phyloP scores from a whole-genome alignment of 164 flowering plant species.

The Magnolia kwangsiensis region DNA sequence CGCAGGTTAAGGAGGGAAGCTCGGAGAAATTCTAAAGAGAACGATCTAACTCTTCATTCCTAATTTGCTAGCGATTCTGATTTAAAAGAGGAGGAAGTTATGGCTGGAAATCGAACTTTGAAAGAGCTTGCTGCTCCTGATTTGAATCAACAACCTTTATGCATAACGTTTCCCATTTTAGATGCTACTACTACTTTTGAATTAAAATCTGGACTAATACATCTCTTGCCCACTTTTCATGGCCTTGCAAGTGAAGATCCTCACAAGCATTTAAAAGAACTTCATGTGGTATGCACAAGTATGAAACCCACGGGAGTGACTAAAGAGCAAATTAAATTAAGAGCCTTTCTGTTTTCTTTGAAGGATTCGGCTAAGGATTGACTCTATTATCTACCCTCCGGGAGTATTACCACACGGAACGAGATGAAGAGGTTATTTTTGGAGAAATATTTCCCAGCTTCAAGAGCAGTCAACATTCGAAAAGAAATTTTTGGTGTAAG shows the following conservation, averaged over 20 bases:
- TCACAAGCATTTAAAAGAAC: not conserved
- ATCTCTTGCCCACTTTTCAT: not conserved
- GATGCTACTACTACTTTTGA: not conserved
- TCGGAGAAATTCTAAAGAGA: not conserved
- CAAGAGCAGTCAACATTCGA: too few species aligned
- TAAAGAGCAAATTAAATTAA: not conserved
- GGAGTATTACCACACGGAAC: too few species aligned
- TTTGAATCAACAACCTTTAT: too few species aligned
- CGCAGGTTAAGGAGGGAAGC: not conserved
- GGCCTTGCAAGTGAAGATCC: conserved; percentile 1
- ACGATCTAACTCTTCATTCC: too few species aligned
- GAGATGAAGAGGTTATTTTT: not conserved
- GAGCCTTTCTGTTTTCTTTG: not conserved
- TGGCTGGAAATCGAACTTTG: not conserved
- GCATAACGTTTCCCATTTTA: too few species aligned
- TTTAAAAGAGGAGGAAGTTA: not conserved
- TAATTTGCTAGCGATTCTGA: too few species aligned
- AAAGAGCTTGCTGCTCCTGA: not conserved
- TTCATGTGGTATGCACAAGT: not conserved
- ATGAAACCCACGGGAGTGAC: not conserved
- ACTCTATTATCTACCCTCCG: not conserved
- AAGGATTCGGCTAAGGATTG: not conserved
- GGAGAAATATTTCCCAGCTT: not conserved
- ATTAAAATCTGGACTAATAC: not conserved
- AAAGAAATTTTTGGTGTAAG: too few species aligned